A percentile compares a stretch with the other conserved stretches of the same genome.
These are phyloP conservation scores for Pyrenophora tritici-repentis DNA, from an alignment of 2,329 filamentous ascomycete genomes.

Conservation along the genomic window DNA sequence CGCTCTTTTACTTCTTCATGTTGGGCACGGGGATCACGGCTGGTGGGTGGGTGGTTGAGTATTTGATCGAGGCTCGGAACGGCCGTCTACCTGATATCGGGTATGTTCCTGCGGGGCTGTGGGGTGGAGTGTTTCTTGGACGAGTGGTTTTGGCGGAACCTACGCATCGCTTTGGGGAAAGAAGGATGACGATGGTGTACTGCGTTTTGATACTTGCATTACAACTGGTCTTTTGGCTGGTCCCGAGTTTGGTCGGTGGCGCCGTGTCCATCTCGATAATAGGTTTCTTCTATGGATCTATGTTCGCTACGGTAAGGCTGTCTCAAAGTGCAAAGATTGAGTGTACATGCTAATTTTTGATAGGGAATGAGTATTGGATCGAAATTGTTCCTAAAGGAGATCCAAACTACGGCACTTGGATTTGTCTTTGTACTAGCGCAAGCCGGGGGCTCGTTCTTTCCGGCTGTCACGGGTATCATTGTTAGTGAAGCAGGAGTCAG, in stretches of 20 bases:
- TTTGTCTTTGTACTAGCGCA: conserved; percentile 65
- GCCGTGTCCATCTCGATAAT: conserved; percentile 60
- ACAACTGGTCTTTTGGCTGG: conserved; percentile 34
- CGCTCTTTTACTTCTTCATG: conserved; percentile 68
- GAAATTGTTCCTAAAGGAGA: conserved; percentile 56
- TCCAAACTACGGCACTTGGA: conserved; percentile 56
- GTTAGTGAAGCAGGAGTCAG: conserved; percentile 41
- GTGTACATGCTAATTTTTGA: not conserved
- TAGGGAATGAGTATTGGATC: conserved; percentile 61
- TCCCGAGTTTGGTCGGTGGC: conserved; percentile 44
- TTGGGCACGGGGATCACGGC: conserved; percentile 62
- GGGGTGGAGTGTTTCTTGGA: conserved; percentile 62
- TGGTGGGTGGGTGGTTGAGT: conserved; percentile 68
- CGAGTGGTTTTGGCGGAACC: conserved; percentile 63
- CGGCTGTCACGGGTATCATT: conserved; percentile 60
- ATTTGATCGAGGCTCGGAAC: conserved; percentile 63
- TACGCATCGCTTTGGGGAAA: conserved; percentile 63
- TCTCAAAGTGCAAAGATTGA: not conserved
- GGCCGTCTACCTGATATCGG: conserved; percentile 63
- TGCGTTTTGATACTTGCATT: conserved; percentile 56
- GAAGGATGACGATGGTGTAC: conserved; percentile 62
- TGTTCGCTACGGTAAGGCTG: conserved; percentile 59
- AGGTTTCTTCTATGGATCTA: conserved; percentile 63
- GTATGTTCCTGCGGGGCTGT: conserved; percentile 66
- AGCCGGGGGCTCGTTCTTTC: conserved; percentile 61